Evolutionary conservation across 306 rosid species (phyloP), one percentile per base, ranked within the genome.

Genomic region (Prunus campanulata): DNA sequence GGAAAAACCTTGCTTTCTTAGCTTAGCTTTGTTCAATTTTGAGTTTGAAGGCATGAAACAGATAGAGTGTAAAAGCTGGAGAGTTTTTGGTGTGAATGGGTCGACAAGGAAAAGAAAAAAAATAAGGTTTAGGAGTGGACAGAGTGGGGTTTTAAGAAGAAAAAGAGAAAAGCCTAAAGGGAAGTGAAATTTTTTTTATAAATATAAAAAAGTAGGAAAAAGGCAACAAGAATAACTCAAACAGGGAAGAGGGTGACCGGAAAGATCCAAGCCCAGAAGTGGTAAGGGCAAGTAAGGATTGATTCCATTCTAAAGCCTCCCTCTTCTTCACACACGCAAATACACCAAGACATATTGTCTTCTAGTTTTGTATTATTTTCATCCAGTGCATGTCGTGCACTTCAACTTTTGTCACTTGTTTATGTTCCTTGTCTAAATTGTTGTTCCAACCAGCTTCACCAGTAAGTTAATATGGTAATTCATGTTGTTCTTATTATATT

Each of bases 281-380:
- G 62, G 82, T 81, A 80, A 62, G 75, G 60, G 57, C 93, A 84
- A 86, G 93, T 83, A 88, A 87, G 90, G 83, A 89, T 87, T 30
- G 82, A 86, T 87, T 89, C 90, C 52, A 78, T 86, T 89, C 84
- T 44, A n/a, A 81, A 83, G 66, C 76, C 66, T 77, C 18, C 64
- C 49, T 54, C 25, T 78, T 79, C 60, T 61, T 52, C 56, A 55
- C 39, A 32, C 22, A 27, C 32, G 29, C 25, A 16, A 6, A 39
- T 39, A 39, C 57, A 16, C n/a, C 49, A 9, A 63, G 2, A 27
- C 42, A 19, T 69, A 30, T 68, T 11, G 13, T n/a, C 24, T 44
- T 20, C 55, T 3, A 1, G 30, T 46, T 46, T 20, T 79, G 71
- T 82, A 54, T 18, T 32, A 66, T 27, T 65, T 8, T 75, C 68